A percentile compares a stretch with the other conserved stretches of the same genome.
Conservation (phyloP, 2,329 filamentous ascomycete species). For the Zasmidium citrigriseum region DNA sequence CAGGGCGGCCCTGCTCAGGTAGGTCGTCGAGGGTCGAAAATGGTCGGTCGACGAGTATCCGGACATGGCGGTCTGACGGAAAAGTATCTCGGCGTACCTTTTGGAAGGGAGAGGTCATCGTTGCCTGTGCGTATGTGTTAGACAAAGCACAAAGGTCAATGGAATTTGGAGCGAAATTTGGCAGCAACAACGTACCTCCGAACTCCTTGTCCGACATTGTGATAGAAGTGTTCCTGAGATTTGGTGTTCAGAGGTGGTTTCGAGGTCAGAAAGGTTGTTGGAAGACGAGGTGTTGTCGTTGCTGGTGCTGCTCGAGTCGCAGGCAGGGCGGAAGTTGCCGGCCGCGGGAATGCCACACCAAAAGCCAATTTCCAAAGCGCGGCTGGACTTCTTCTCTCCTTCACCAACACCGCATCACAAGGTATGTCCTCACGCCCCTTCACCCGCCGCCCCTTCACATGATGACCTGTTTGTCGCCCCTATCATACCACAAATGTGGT, state of each 20-base stretch:
- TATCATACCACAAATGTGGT: slow-evolving; percentile 60
- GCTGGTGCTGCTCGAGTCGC: neutral
- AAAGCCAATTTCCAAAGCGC: slow-evolving; percentile 3
- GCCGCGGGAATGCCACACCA: slow-evolving; percentile 2
- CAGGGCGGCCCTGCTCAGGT: no score
- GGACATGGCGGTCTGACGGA: neutral
- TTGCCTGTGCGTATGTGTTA: slow-evolving; percentile 42
- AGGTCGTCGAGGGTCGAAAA: no score
- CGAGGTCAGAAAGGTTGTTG: no score
- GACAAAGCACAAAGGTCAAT: neutral
- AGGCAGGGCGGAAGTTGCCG: neutral
- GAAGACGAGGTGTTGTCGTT: neutral
- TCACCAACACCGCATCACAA: slow-evolving; percentile 5
- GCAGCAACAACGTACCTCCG: slow-evolving; percentile 41
- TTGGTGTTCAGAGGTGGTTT: no score
- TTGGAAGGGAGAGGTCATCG: slow-evolving; percentile 62
- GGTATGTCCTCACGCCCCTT: slow-evolving; percentile 21
- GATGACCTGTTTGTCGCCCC: slow-evolving; percentile 66
- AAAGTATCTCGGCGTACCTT: slow-evolving; percentile 43
- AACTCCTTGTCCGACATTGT: slow-evolving; percentile 60
- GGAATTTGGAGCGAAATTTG: neutral
- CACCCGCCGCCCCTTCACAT: slow-evolving; percentile 35
- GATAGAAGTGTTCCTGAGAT: no score
- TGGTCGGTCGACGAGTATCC: no score
- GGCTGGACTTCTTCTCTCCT: neutral